Evolutionary conservation across 768 basidiomycete genomes (phyloP).

Genomic region (Podaxis rugospora): DNA sequence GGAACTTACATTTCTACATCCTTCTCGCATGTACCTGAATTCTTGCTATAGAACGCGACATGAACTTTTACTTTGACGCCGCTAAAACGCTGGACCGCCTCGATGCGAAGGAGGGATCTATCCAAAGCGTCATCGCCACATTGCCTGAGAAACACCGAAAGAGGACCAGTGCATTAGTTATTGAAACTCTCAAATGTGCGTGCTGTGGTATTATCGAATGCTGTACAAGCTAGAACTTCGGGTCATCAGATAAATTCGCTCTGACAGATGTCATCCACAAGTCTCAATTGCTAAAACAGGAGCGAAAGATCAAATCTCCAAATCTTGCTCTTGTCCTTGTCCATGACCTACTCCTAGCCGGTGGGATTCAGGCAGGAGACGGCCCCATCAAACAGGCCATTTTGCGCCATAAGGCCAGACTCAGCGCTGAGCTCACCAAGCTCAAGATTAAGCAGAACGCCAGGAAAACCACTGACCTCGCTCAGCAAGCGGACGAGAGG

Average conservation of each 20-base stretch:
- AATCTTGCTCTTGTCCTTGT: slow-evolving; percentile 83
- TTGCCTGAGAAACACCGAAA: slow-evolving; percentile 73
- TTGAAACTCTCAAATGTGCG: slow-evolving; percentile 95
- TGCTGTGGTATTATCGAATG: slow-evolving; percentile 7
- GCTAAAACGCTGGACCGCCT: slow-evolving; percentile 79
- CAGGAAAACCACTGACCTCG: slow-evolving; percentile 60
- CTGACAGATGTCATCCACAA: slow-evolving; percentile 65
- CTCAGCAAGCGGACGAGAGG: slow-evolving; percentile 52
- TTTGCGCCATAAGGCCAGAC: slow-evolving; percentile 82
- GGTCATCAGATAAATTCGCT: slow-evolving; percentile 65
- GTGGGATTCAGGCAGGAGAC: slow-evolving; percentile 87
- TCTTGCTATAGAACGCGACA: slow-evolving; percentile 38
- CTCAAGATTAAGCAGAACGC: slow-evolving; percentile 75
- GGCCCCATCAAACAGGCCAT: slow-evolving; percentile 88
- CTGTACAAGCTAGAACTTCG: slow-evolving; percentile 13
- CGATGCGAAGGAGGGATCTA: slow-evolving; percentile 86
- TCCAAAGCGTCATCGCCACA: slow-evolving; percentile 76
- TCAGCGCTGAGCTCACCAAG: slow-evolving; percentile 82
- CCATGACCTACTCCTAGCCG: slow-evolving; percentile 82
- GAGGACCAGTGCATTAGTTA: slow-evolving; percentile 80
- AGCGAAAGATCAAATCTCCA: slow-evolving; percentile 71
- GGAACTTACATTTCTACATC: not conserved
- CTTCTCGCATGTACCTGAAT: slow-evolving; percentile 11
- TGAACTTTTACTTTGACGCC: slow-evolving; percentile 97
- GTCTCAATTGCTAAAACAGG: slow-evolving; percentile 66